These are phyloP conservation scores for Harringtonia aguacate DNA, from an alignment of 2,329 filamentous ascomycete species.

Conservation along the genomic window DNA sequence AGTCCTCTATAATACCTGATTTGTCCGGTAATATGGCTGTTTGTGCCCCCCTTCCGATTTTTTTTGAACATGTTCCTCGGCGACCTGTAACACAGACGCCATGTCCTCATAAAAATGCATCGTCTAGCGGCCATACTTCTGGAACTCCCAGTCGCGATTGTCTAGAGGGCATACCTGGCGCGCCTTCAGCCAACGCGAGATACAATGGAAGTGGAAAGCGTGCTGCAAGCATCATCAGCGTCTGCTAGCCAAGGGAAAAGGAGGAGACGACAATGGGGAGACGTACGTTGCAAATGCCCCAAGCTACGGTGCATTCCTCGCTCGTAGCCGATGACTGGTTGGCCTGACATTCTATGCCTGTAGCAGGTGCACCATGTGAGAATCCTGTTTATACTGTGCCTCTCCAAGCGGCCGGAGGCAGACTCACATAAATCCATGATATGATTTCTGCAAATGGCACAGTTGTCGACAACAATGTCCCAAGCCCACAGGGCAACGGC, in stretches of 20 bases:
- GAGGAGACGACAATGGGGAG: constrained; percentile 22
- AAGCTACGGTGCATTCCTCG: constrained; percentile 96
- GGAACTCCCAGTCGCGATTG: constrained; percentile 99
- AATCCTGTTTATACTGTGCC: too few relatives aligned
- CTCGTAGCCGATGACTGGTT: constrained; percentile 96
- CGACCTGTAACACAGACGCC: too few relatives aligned
- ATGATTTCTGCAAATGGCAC: constrained; percentile 97
- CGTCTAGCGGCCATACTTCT: constrained; percentile 77
- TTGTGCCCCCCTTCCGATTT: too few relatives aligned
- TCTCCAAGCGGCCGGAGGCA: neutral
- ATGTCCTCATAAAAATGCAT: too few relatives aligned
- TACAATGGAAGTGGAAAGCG: constrained; percentile 99
- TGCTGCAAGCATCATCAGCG: constrained; percentile 46
- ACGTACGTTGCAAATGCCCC: constrained; percentile 97
- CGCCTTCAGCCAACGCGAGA: constrained; percentile 98
- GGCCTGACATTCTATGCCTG: constrained; percentile 91
- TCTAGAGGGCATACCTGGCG: constrained; percentile 95
- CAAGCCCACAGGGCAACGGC: constrained; percentile 97
- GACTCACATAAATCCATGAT: constrained; percentile 94
- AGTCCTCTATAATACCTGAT: too few relatives aligned
- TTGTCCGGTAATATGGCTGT: too few relatives aligned
- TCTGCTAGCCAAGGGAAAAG: neutral
- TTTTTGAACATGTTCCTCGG: too few relatives aligned
- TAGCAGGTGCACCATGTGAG: neutral
- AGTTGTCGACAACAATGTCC: constrained; percentile 99